Percentiles rank a stretch among this genome's conserved stretches.
Conservation (phyloP, 805 yeast genomes). For the Yarrowia sp. region DNA sequence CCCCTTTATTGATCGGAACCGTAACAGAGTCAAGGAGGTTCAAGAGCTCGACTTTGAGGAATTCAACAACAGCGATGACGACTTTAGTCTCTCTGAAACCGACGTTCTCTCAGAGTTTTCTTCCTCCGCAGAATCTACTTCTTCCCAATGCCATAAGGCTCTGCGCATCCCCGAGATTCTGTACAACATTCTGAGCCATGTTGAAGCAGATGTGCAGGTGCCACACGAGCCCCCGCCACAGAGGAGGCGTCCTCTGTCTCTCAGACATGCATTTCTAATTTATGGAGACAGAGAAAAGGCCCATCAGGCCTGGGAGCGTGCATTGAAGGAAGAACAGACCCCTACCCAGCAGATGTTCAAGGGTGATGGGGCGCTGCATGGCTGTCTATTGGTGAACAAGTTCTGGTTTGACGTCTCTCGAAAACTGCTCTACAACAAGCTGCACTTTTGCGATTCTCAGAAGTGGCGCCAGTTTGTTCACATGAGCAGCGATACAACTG, state of each 20-base stretch:
- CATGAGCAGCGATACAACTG: not conserved
- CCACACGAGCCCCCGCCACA: constrained; percentile 61
- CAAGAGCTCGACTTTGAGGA: constrained; percentile 21
- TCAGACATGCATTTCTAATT: constrained; percentile 63
- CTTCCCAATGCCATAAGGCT: constrained; percentile 41
- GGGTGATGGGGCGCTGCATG: constrained; percentile 41
- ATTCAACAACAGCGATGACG: constrained; percentile 12
- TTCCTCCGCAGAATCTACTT: not conserved
- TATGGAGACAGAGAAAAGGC: constrained; percentile 56
- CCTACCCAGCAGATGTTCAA: constrained; percentile 25
- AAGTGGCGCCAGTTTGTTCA: constrained; percentile 46
- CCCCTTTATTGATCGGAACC: constrained; percentile 21
- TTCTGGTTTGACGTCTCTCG: constrained; percentile 58
- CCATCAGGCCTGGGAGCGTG: constrained; percentile 43
- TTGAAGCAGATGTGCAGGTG: constrained; percentile 53
- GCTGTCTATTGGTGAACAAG: constrained; percentile 66
- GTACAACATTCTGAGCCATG: constrained; percentile 53
- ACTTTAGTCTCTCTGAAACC: constrained; percentile 6
- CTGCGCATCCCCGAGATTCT: constrained; percentile 77
- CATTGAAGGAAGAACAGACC: constrained; percentile 30
- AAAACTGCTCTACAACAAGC: constrained; percentile 52
- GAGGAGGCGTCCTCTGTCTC: constrained; percentile 66
- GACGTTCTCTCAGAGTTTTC: not conserved
- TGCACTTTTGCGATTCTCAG: constrained; percentile 51
- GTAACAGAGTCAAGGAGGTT: constrained; percentile 7